These are phyloP conservation scores for Pogostemon cablin DNA, from an alignment of 257 asterid genomes.

Conservation along the genomic window DNA sequence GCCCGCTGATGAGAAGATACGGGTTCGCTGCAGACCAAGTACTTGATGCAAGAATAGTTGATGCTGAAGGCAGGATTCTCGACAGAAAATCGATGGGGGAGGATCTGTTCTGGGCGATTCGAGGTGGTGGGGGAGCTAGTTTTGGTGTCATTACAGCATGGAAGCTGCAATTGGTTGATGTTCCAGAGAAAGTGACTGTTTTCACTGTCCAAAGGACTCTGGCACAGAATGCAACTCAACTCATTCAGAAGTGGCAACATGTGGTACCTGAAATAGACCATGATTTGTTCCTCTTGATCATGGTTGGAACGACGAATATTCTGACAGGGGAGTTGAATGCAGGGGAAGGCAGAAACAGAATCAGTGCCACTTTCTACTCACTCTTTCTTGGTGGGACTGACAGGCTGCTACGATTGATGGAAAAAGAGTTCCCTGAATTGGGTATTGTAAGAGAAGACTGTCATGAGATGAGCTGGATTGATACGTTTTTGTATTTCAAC, in stretches of 20 bases:
- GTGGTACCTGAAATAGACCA: conserved; percentile 19
- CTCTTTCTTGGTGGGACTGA: conserved; percentile 41
- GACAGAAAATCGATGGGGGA: not conserved
- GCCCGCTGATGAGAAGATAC: conserved; percentile 34
- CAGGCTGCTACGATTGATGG: conserved; percentile 25
- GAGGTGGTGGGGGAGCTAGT: conserved; percentile 26
- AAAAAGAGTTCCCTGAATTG: conserved; percentile 40
- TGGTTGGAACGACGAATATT: not conserved
- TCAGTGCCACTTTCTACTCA: conserved; percentile 26
- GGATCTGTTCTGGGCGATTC: conserved; percentile 2
- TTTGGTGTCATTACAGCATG: conserved; percentile 14
- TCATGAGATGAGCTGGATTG: conserved; percentile 41
- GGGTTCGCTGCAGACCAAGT: conserved; percentile 44
- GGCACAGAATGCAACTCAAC: conserved; percentile 33
- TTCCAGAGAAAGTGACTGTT: conserved; percentile 2
- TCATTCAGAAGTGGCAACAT: conserved; percentile 38
- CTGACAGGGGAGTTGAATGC: too few species aligned
- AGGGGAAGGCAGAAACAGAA: not conserved
- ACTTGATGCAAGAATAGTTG: conserved; percentile 42
- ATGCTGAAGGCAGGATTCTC: conserved; percentile 36
- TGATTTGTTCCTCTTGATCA: conserved; percentile 33
- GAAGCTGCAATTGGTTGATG: conserved; percentile 11
- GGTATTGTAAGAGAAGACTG: conserved; percentile 39
- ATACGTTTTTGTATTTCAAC: conserved; percentile 20
- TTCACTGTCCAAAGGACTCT: conserved; percentile 13